Evolutionary conservation across 164 flowering plant genomes (phyloP).

Genomic region (Piper longum): DNA sequence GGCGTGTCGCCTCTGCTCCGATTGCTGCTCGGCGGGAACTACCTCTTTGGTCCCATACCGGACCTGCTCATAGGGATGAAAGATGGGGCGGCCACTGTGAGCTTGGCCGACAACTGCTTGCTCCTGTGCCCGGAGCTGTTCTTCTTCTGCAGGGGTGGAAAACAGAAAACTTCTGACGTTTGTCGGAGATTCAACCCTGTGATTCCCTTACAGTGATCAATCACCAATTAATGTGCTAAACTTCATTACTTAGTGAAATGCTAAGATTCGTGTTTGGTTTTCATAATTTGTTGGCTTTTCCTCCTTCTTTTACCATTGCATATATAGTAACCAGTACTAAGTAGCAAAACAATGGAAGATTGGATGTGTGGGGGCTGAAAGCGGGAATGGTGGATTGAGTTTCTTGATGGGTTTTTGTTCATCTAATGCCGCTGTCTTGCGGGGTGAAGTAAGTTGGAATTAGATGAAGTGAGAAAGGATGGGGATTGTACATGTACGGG

Average conservation of each 20-base stretch:
- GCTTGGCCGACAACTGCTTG: conserved; percentile 64
- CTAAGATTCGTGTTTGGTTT: too few species aligned
- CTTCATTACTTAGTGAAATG: not conserved
- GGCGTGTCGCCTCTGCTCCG: conserved; percentile 41
- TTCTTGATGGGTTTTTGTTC: too few species aligned
- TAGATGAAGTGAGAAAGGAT: too few species aligned
- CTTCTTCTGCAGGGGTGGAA: conserved; percentile 78
- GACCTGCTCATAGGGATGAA: conserved; percentile 36
- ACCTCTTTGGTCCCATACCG: conserved; percentile 65
- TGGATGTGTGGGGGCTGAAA: too few species aligned
- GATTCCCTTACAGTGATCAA: conserved; percentile 32
- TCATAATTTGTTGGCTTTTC: too few species aligned
- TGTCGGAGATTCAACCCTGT: conserved; percentile 52
- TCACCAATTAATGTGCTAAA: not conserved
- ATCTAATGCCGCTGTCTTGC: too few species aligned
- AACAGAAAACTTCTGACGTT: conserved; percentile 46
- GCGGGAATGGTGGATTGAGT: too few species aligned
- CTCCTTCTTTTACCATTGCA: too few species aligned
- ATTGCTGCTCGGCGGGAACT: conserved; percentile 68
- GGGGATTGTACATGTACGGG: too few species aligned
- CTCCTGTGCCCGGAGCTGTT: conserved; percentile 43
- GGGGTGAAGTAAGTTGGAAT: too few species aligned
- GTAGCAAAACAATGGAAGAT: too few species aligned
- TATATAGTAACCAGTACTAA: too few species aligned
- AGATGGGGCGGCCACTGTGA: conserved; percentile 43